Evolutionary conservation across 1,284 basidiomycete genomes (phyloP).

Genomic region (Ustilago sp.): DNA sequence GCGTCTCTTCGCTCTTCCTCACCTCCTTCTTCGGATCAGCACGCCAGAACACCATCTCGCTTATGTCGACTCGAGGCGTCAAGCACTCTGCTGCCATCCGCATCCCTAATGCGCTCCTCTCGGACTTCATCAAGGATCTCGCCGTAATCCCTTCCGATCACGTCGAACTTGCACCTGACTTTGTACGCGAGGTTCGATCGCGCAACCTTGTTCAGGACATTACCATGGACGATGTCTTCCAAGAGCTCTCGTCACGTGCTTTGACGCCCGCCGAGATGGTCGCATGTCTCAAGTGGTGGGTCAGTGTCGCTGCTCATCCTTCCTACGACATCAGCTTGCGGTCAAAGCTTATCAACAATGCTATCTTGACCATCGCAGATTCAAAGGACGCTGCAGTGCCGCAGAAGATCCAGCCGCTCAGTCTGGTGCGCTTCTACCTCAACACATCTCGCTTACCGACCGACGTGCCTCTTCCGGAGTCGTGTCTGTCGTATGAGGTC

Average conservation of each 20-base stretch:
- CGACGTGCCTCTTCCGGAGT: conserved; percentile 83
- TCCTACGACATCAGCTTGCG: conserved; percentile 65
- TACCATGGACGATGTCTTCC: conserved; percentile 85
- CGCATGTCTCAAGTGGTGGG: conserved; percentile 91
- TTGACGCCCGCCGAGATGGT: conserved; percentile 81
- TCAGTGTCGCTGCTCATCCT: conserved; percentile 73
- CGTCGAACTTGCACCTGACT: conserved; percentile 75
- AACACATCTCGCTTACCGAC: conserved; percentile 80
- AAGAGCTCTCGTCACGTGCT: conserved; percentile 81
- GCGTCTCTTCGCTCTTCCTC: conserved; percentile 84
- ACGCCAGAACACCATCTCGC: conserved; percentile 74
- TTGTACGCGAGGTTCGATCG: conserved; percentile 78
- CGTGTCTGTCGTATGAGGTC: conserved; percentile 81
- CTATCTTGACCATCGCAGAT: conserved; percentile 52
- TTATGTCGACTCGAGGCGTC: conserved; percentile 85
- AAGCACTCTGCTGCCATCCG: conserved; percentile 79
- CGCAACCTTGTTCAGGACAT: conserved; percentile 83
- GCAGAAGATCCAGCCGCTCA: conserved; percentile 71
- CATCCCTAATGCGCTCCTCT: conserved; percentile 80
- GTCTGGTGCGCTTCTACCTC: conserved; percentile 79
- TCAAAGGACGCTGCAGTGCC: conserved; percentile 24
- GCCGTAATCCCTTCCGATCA: conserved; percentile 81
- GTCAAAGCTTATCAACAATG: conserved; percentile 62
- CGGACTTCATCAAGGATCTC: conserved; percentile 82
- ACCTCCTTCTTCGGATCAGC: conserved; percentile 82